phyloP scores from a whole-genome alignment of 805 yeast species.

The Saccharomycopsis schoenii region DNA sequence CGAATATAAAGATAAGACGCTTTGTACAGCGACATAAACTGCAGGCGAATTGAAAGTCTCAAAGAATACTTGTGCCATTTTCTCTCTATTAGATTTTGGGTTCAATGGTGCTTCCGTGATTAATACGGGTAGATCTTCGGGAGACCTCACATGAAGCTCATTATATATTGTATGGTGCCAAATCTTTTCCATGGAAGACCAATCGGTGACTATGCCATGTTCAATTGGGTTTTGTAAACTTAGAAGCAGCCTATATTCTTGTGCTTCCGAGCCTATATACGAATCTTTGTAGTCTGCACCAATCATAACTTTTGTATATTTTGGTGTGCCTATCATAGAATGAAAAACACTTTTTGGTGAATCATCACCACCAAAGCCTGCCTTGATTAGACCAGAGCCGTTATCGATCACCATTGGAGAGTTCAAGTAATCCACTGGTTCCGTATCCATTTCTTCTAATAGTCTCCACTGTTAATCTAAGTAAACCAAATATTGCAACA shows the following conservation, averaged over 20 bases:
- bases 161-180: conserved; percentile 63
- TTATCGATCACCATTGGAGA: conserved; percentile 74
- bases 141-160: conserved; percentile 39
- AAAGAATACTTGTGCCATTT: conserved; percentile 54
- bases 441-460: not conserved
- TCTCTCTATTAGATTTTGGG: conserved; percentile 51
- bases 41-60: conserved; percentile 71
- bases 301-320: conserved; percentile 77
- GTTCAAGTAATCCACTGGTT: conserved; percentile 29
- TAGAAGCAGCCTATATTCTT: conserved; percentile 67
- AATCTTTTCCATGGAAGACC: conserved; percentile 78
- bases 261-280: conserved; percentile 71
- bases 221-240: conserved; percentile 60
- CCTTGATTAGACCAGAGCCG: conserved; percentile 78
- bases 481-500: not conserved
- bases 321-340: conserved; percentile 69
- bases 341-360: conserved; percentile 60
- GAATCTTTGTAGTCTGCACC: conserved; percentile 54
- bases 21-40: conserved; percentile 62
- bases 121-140: conserved; percentile 80
- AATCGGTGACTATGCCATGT: conserved; percentile 70
- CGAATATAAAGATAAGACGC: conserved; percentile 77
- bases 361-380: conserved; percentile 92
- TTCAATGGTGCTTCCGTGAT: conserved; percentile 86
- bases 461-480: no score